Base-by-base conservation (phyloP, 1,139 yeast species). In the Diutina pseudorugosa region DNA sequence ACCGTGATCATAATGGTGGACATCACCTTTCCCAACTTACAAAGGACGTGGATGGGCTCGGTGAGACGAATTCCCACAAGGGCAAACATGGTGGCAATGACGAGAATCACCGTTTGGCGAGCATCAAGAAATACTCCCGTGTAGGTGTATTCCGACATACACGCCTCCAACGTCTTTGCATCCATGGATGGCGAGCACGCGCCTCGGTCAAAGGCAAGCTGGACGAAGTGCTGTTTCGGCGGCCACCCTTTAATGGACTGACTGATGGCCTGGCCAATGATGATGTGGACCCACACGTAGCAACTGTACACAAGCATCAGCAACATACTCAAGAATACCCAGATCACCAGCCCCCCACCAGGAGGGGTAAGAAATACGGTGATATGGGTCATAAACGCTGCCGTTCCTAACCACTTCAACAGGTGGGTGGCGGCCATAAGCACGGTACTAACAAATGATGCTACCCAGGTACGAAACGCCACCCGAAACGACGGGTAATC, bases 81-180 rank as follows among this genome's bases (percentile, higher is more conserved):
- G 8, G 66, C 65, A 2, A 62, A 23, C 14, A 68, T 59, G 30
- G 70, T 53, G 1, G 68, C 63, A n/a, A 70, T 30, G 1, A 65
- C 59, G 50, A 58, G 62, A 1, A 69, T 57, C 0, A 65, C 71
- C 6, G 65, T 61, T 36, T 64, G 57, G 45, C 60, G 60, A 1
- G 72, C 65, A 19, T 59, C 57, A 41, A 70, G 57, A 53, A 60
- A 70, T 23, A 69, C 57, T 1, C 75, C 75, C 1, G 64, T 53
- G 56, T 58, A 70, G 1, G 68, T 56, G 47, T 63, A 60, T 1
- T 52, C 50, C 4, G n/a, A 5, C 16, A 69, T 16, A 56, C 75
- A 70, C 2, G 30, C 21, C 3, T 50, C 23, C 11, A 62, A 55
- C 33, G 20, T 18, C 9, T 21, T 1, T 33, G 61, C 61, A 1